Conservation (phyloP, 2,329 filamentous ascomycete species). For the Westerdykella aurantiaca region DNA sequence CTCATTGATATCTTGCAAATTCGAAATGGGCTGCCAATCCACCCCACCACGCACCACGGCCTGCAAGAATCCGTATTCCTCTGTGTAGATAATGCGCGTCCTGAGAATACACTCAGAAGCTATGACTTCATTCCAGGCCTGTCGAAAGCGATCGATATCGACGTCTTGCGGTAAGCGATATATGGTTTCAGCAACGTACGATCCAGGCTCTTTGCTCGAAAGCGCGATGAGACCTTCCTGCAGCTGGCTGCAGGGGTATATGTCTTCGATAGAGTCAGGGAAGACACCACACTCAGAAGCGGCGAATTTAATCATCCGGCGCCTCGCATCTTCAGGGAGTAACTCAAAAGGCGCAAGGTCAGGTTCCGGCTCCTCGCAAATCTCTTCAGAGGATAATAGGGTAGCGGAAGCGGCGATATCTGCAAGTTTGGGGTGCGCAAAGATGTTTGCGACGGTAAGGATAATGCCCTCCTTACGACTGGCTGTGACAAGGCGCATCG, state of each 20-base stretch:
- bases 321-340: constrained; percentile 12
- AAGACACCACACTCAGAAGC: constrained; percentile 24
- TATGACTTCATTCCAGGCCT: constrained; percentile 44
- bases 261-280: constrained; percentile 22
- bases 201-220: constrained; percentile 27
- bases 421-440: constrained; percentile 39
- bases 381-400: constrained; percentile 18
- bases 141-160: constrained; percentile 35
- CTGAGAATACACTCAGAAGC: constrained; percentile 43
- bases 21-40: constrained; percentile 14
- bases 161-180: constrained; percentile 34
- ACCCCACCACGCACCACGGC: constrained; percentile 23
- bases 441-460: constrained; percentile 42
- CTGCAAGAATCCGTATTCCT: constrained; percentile 28
- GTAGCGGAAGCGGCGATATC: constrained; percentile 37
- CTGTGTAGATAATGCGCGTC: constrained; percentile 37
- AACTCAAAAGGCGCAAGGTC: constrained; percentile 23
- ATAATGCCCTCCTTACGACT: constrained; percentile 37
- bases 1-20: constrained; percentile 22
- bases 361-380: constrained; percentile 7
- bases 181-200: constrained; percentile 35
- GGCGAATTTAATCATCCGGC: constrained; percentile 19
- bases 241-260: constrained; percentile 28
- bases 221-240: constrained; percentile 30
- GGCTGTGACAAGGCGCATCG: constrained; percentile 42